phyloP scores from a whole-genome alignment of 345 rosid genomes.

The Aquilaria malaccensis region DNA sequence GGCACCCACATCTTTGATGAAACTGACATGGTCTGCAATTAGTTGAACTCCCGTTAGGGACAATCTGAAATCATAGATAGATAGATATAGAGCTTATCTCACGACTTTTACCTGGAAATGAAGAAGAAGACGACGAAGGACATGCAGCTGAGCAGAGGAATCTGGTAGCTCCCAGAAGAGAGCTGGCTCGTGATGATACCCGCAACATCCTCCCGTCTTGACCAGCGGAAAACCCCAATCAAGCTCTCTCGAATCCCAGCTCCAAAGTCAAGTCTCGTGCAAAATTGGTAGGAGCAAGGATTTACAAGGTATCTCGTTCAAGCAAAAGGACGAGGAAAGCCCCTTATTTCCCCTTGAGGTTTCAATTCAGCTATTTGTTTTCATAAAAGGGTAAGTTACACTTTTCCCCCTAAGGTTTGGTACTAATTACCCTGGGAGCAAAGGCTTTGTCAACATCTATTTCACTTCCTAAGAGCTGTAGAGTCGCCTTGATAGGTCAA shows the following conservation, averaged over 20 bases:
- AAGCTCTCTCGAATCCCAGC: not conserved
- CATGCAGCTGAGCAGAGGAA: constrained; percentile 24
- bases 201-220: no score
- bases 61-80: not conserved
- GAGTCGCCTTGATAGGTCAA: no score
- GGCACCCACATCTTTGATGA: constrained; percentile 56
- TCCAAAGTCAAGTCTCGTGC: not conserved
- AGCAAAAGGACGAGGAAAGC: no score
- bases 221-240: not conserved
- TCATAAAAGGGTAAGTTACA: no score
- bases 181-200: constrained; percentile 28
- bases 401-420: no score
- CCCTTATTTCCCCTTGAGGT: no score
- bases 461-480: no score
- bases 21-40: constrained; percentile 46
- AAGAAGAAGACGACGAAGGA: constrained; percentile 15
- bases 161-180: constrained; percentile 24
- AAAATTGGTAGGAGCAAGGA: no score
- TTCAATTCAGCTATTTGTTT: no score
- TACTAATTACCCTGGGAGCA: no score
- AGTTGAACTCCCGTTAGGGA: not conserved
- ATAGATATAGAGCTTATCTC: not conserved
- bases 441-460: no score
- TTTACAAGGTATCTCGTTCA: no score
- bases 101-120: constrained; percentile 31